Percentiles rank a stretch among this genome's conserved stretches.
These are phyloP conservation scores for Alternaria sp. DNA, from an alignment of 2,329 filamentous ascomycete genomes.

Conservation along the genomic window DNA sequence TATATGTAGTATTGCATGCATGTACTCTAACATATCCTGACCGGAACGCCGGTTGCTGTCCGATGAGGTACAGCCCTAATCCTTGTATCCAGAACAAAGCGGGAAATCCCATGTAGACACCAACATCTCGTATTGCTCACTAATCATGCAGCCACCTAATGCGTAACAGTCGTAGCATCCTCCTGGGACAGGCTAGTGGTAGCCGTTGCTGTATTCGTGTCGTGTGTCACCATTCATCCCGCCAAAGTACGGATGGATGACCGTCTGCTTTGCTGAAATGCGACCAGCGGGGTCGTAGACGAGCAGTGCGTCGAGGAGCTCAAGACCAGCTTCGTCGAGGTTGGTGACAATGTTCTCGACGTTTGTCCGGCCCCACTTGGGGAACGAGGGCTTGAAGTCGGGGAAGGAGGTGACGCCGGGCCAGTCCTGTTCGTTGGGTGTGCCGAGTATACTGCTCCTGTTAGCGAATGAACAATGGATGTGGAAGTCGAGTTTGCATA, in stretches of 20 bases:
- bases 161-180: slow-evolving; percentile 45
- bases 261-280: slow-evolving; percentile 88
- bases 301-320: slow-evolving; percentile 74
- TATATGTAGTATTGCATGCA: slow-evolving; percentile 11
- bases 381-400: slow-evolving; percentile 91
- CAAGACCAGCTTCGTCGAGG: slow-evolving; percentile 75
- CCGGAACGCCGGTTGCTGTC: slow-evolving; percentile 37
- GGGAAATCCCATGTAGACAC: slow-evolving; percentile 25
- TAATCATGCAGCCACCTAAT: slow-evolving; percentile 33
- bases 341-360: slow-evolving; percentile 71
- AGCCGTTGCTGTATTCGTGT: slow-evolving; percentile 53
- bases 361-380: slow-evolving; percentile 83
- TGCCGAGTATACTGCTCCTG: slow-evolving; percentile 69
- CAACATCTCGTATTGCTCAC: slow-evolving; percentile 20
- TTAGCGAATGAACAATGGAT: slow-evolving; percentile 19
- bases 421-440: slow-evolving; percentile 82
- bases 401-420: slow-evolving; percentile 94
- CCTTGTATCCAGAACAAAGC: slow-evolving; percentile 34
- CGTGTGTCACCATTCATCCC: slow-evolving; percentile 52
- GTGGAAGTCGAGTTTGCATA: slow-evolving; percentile 52
- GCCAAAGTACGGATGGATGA: slow-evolving; percentile 82
- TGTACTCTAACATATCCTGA: slow-evolving; percentile 23
- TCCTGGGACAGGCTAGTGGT: slow-evolving; percentile 34
- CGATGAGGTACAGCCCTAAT: slow-evolving; percentile 26
- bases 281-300: slow-evolving; percentile 87